Evolutionary conservation across 805 yeast species (phyloP).

Genomic region (Hanseniaspora jakobsenii): DNA sequence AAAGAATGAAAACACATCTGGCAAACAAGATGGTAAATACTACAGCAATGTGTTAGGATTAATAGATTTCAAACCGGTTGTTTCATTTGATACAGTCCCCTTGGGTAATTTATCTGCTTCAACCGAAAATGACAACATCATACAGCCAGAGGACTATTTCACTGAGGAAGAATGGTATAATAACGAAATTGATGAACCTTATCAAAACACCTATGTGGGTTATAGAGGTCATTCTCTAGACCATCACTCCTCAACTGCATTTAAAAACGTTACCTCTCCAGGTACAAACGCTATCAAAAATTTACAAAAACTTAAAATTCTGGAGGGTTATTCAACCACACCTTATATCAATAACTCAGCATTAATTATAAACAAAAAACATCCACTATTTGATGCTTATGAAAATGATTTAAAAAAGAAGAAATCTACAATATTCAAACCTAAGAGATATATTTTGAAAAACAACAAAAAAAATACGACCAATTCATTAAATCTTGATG

Average conservation of each 20-base stretch:
- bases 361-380: constrained; percentile 23
- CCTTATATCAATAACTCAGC: constrained; percentile 26
- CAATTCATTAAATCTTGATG: no score
- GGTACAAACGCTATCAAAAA: constrained; percentile 4
- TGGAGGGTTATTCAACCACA: constrained; percentile 25
- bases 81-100: constrained; percentile 30
- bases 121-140: constrained; percentile 21
- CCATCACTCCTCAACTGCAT: not conserved
- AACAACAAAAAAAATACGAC: not conserved
- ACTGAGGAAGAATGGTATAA: constrained; percentile 29
- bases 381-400: constrained; percentile 19
- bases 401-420: constrained; percentile 8
- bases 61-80: constrained; percentile 21
- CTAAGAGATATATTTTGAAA: constrained; percentile 1
- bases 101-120: constrained; percentile 18
- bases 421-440: not conserved
- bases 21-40: not conserved
- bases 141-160: constrained; percentile 23
- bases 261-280: not conserved
- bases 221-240: not conserved
- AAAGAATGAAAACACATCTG: no score
- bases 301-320: not conserved
- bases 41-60: constrained; percentile 9
- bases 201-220: constrained; percentile 12
- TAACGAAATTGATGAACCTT: constrained; percentile 20